These are phyloP conservation scores for Martiniozyma abietophila DNA, from an alignment of 805 yeast species.

Conservation along the genomic window DNA sequence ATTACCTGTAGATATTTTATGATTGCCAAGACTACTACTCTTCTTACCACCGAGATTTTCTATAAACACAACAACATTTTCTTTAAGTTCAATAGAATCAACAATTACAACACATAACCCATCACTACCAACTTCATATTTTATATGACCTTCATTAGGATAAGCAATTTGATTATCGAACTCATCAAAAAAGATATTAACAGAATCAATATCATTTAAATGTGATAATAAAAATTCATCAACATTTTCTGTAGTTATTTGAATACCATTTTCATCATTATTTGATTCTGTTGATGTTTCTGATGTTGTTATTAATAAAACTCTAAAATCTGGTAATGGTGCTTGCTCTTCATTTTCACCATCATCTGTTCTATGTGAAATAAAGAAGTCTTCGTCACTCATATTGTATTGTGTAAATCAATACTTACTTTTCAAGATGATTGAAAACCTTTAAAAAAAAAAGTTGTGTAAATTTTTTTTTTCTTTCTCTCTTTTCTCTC, in stretches of 20 bases:
- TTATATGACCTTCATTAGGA: constrained; percentile 46
- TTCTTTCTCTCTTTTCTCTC: no score
- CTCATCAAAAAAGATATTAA: constrained; percentile 42
- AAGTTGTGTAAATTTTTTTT: no score
- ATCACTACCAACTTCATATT: constrained; percentile 54
- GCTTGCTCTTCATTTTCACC: constrained; percentile 1
- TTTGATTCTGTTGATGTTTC: constrained; percentile 19
- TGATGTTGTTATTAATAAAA: constrained; percentile 10
- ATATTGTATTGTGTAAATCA: constrained; percentile 1
- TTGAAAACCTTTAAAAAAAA: constrained; percentile 1
- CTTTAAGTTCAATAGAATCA: constrained; percentile 30
- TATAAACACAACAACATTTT: constrained; percentile 34
- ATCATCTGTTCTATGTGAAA: constrained; percentile 11
- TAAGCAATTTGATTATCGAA: constrained; percentile 44
- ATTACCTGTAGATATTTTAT: not conserved
- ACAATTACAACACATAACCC: constrained; percentile 51
- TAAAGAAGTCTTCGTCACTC: constrained; percentile 13
- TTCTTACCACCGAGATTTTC: constrained; percentile 13
- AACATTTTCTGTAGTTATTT: constrained; percentile 8
- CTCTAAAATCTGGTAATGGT: constrained; percentile 5
- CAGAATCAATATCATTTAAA: constrained; percentile 36
- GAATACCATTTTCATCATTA: constrained; percentile 18
- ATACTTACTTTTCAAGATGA: not conserved
- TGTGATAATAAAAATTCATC: constrained; percentile 5
- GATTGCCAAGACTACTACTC: not conserved